These are phyloP conservation scores for Geotrichum australiense DNA, from an alignment of 1,139 yeast genomes.

Conservation along the genomic window DNA sequence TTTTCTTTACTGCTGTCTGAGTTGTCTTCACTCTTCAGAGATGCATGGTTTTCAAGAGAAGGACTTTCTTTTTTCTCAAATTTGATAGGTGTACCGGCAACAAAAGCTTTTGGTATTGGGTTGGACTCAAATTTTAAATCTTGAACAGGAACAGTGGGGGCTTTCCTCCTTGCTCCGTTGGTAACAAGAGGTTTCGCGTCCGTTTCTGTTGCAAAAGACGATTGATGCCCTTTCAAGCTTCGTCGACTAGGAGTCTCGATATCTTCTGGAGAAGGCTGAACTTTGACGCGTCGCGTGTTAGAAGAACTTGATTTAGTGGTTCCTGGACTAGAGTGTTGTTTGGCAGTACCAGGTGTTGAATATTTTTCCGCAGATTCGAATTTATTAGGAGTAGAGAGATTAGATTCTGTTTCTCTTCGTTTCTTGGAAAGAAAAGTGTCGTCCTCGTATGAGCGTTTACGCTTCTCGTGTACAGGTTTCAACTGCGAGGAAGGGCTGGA, in stretches of 20 bases:
- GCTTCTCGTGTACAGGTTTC: slow-evolving; percentile 13
- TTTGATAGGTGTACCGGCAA: slow-evolving; percentile 5
- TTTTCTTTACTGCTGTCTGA: not conserved
- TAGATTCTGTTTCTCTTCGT: slow-evolving; percentile 11
- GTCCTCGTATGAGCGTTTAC: slow-evolving; percentile 14
- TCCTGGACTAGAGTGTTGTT: not conserved
- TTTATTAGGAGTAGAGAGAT: no score
- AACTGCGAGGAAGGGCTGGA: slow-evolving; percentile 21
- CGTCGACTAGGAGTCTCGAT: not conserved
- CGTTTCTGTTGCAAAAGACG: not conserved
- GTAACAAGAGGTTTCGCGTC: not conserved
- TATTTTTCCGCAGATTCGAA: no score
- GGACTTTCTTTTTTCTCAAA: not conserved
- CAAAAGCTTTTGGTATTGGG: not conserved
- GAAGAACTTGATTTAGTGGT: no score
- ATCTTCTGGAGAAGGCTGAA: not conserved
- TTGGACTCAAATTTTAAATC: slow-evolving; percentile 1
- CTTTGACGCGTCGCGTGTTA: no score
- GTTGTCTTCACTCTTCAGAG: no score
- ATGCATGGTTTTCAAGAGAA: no score
- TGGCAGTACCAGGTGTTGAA: no score
- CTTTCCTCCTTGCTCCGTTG: not conserved
- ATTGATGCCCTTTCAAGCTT: not conserved
- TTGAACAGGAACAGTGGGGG: not conserved
- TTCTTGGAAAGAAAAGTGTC: slow-evolving; percentile 15